phyloP scores from a whole-genome alignment of 2,329 filamentous ascomycete species.

The Hypoxylon sp. region DNA sequence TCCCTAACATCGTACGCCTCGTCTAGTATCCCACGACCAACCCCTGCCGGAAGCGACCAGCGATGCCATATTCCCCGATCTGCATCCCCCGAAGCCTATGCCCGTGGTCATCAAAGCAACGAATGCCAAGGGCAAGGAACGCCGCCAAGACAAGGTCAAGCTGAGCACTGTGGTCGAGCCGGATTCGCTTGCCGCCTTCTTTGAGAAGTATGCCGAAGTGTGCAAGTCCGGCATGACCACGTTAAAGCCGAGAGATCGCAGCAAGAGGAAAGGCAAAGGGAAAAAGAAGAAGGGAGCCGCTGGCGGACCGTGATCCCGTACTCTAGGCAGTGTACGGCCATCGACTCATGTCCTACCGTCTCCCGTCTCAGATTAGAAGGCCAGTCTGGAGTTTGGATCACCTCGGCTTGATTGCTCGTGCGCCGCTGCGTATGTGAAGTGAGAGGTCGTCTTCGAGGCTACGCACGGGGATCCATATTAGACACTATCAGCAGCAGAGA shows the following conservation, averaged over 20 bases:
- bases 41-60: constrained; percentile 58
- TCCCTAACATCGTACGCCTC: constrained; percentile 12
- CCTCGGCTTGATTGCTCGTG: not conserved
- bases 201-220: constrained; percentile 85
- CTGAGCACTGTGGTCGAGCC: constrained; percentile 85
- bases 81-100: constrained; percentile 68
- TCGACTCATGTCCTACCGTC: not conserved
- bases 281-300: constrained; percentile 73
- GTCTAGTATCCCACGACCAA: constrained; percentile 59
- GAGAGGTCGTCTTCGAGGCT: not conserved
- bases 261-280: constrained; percentile 84
- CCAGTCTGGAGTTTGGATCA: not conserved
- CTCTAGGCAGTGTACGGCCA: not conserved
- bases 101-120: constrained; percentile 86
- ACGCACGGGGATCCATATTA: not conserved
- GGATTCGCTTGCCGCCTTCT: constrained; percentile 83
- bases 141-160: constrained; percentile 73
- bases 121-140: constrained; percentile 77
- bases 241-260: constrained; percentile 93
- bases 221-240: constrained; percentile 91
- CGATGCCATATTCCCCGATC: constrained; percentile 70
- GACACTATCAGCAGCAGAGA: not conserved
- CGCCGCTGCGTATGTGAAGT: not conserved
- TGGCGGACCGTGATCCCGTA: constrained; percentile 46
- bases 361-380: not conserved